Evolutionary conservation across 805 yeast genomes (phyloP), one percentile per base, ranked within the genome.

Genomic region (Hanseniaspora valbyensis): DNA sequence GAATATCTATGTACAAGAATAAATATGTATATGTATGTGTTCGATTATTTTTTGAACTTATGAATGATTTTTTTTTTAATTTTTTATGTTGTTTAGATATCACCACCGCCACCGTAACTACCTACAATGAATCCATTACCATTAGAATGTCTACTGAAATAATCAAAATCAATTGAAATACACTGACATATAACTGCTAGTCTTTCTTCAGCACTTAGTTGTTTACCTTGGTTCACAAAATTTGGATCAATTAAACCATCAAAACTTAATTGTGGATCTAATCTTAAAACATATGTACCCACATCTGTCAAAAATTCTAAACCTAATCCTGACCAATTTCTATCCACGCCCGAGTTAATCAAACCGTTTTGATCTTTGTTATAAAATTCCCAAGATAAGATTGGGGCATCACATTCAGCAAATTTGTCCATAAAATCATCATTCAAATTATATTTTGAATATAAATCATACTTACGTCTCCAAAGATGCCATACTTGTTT

Each of bases 261-360:
- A 56, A 82, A 81, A 55, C 84, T 72, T 21, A 70, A 70, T 1
- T 83, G 81, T 1, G 67, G 55, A 58, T 85, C 95, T 84, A 88
- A 83, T 53, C 95, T 68, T 26, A 90, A 67, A 28, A 89, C 77
- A 63, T 92, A 90, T 1, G 87, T 89, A 54, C 97, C 97, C 0
- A 96, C 84, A 65, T 92, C 97, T 0, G 97, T 89, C 60, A 90
- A 82, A 59, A 89, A 66, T 62, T 92, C 98, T 59, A 96, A 74
- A 2, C 94, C 95, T 38, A 92, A 67, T 0, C 98, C 98, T 5
- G 84, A 95, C 92, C 95, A 92, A 64, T 88, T 88, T 58, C 97
- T 74, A 63, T 87, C 92, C 1, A 92, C 90, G 1, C 83, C 71
- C 0, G 83, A 95, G 50, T 83, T 67, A 0, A 83, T 75, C 14